Base-by-base conservation (phyloP, 2,329 filamentous ascomycete species). In the Colletotrichum sp. region DNA sequence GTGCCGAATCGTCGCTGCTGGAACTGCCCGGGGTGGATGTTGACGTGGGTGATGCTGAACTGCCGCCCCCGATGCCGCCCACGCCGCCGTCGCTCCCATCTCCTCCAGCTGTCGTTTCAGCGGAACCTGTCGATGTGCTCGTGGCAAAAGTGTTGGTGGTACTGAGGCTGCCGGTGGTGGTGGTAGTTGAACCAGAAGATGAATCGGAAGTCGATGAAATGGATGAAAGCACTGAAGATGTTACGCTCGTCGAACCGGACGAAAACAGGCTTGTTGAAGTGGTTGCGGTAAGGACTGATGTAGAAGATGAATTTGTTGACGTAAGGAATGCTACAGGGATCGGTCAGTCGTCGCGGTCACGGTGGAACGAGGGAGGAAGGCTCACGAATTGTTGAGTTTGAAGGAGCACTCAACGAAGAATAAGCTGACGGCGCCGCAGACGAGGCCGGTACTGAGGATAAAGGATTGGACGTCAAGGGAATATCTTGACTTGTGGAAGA, bases 401-500 rank as follows among this genome's bases (percentile, higher is more conserved):
- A 78, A 30, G 66, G 34, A 8, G 77, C 78, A 36, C 74, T 75
- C 55, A 78, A 77, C n/a, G 66, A 71, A n/a, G 66, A 64, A 57
- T 73, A 71, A 10, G 64, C 67, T 55, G 77, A 77, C 24, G 75
- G 69, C 24, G 67, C 71, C n/a, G 72, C 70, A 26, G 67, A 70
- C 3, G 66, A 64, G 15, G 68, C 69, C 12, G 76, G 36, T 16
- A 34, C 34, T n/a, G 71, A 66, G 75, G 79, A 78, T 18, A 76
- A 83, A 81, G 79, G 83, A 81, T 80, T 71, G 79, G 83, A 82
- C 78, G 83, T 83, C 81, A 83, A 72, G 63, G 74, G 64, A 32
- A 63, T 34, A 21, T 57, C 75, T 60, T 76, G 75, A 71, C 75
- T 75, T n/a, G 66, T 24, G 66, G 68, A 75, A 60, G 62, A 77